phyloP scores from a whole-genome alignment of 495 filamentous ascomycete genomes.

The Penicillium lividum region DNA sequence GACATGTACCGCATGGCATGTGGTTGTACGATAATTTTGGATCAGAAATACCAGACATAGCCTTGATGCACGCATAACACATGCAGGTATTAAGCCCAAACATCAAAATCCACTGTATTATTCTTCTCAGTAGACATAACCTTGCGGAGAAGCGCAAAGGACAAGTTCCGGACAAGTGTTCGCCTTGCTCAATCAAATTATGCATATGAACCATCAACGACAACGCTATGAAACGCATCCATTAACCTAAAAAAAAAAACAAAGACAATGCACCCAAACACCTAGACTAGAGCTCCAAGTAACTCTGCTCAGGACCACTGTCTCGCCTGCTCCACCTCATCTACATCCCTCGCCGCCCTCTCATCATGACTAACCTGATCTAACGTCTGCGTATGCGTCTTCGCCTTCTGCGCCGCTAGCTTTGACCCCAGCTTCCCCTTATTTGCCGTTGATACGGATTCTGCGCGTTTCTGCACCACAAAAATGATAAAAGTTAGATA shows the following conservation, averaged over 20 bases:
- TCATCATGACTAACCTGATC: slow-evolving; percentile 57
- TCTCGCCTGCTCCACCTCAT: slow-evolving; percentile 50
- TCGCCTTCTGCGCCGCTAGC: slow-evolving; percentile 64
- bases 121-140: neutral
- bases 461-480: slow-evolving; percentile 41
- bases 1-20: slow-evolving; percentile 4
- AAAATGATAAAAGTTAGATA: neutral
- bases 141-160: neutral
- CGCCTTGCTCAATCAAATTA: no score
- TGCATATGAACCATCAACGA: neutral
- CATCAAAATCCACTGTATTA: neutral
- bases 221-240: slow-evolving; percentile 1
- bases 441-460: slow-evolving; percentile 23
- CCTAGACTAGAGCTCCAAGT: neutral
- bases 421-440: slow-evolving; percentile 62
- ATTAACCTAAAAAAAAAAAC: neutral
- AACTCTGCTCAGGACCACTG: slow-evolving; percentile 48
- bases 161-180: neutral
- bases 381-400: slow-evolving; percentile 61
- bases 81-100: neutral
- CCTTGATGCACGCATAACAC: neutral
- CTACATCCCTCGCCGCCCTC: slow-evolving; percentile 57
- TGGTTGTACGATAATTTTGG: slow-evolving; percentile 24
- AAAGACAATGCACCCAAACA: neutral
- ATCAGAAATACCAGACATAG: neutral